phyloP scores from a whole-genome alignment of 345 rosid species.

The Gossypium herbaceum region DNA sequence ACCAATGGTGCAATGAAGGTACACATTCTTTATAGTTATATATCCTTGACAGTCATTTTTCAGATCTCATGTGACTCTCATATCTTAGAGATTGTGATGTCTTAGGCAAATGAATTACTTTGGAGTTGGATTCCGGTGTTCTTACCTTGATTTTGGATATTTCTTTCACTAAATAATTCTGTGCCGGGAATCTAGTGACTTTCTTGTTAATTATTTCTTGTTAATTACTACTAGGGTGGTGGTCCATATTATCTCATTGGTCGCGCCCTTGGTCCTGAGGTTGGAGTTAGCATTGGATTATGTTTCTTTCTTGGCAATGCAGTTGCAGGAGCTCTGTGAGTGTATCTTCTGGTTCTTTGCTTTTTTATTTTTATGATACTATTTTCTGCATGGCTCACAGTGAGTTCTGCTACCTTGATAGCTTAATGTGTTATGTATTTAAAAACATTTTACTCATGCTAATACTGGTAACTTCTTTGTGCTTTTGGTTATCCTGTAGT shows the following conservation, averaged over 20 bases:
- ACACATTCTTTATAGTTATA: neutral
- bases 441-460: neutral
- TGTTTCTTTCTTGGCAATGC: slow-evolving; percentile 99
- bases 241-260: slow-evolving; percentile 99
- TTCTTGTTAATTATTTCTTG: slow-evolving; percentile 19
- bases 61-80: neutral
- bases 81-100: neutral
- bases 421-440: slow-evolving; percentile 3
- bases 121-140: slow-evolving; percentile 8
- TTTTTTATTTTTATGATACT: neutral
- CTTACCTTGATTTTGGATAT: slow-evolving; percentile 2
- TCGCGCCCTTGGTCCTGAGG: slow-evolving; percentile 99
- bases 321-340: slow-evolving; percentile 99
- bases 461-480: slow-evolving; percentile 10
- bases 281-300: slow-evolving; percentile 98
- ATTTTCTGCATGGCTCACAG: neutral
- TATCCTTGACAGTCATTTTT: neutral
- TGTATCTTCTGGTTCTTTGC: slow-evolving; percentile 25
- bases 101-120: neutral
- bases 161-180: slow-evolving; percentile 3
- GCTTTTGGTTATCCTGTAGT: slow-evolving; percentile 38
- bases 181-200: slow-evolving; percentile 12
- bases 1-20: slow-evolving; percentile 99
- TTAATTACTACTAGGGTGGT: slow-evolving; percentile 60
- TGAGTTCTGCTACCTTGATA: slow-evolving; percentile 3